phyloP scores from a whole-genome alignment of 208 protist genomes.

The Acanthamoeba pearcei region DNA sequence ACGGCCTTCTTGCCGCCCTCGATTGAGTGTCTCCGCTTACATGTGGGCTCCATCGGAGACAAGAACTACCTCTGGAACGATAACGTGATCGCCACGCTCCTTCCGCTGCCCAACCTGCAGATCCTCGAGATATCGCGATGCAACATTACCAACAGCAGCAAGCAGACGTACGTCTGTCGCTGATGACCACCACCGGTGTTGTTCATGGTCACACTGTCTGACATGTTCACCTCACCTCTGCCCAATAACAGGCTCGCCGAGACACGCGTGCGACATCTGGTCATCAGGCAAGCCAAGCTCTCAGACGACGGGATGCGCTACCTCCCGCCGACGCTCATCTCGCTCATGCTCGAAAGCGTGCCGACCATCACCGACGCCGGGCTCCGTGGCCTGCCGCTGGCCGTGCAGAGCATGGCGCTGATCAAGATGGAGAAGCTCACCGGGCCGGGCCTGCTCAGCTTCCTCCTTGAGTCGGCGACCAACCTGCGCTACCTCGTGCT shows the following conservation, averaged over 20 bases:
- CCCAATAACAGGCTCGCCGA: conserved; percentile 1
- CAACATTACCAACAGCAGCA: conserved; percentile 59
- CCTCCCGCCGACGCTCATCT: background rate
- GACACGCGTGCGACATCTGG: conserved; percentile 11
- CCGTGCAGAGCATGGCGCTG: conserved; percentile 41
- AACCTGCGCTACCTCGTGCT: conserved; percentile 15
- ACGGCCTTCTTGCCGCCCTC: conserved; percentile 46
- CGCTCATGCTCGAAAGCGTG: conserved; percentile 12
- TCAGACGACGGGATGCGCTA: conserved; percentile 17
- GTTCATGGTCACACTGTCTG: background rate
- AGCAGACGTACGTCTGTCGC: conserved; percentile 9
- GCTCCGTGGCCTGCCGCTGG: conserved; percentile 10
- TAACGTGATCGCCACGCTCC: conserved; percentile 29
- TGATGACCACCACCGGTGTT: background rate
- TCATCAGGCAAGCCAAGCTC: conserved; percentile 51
- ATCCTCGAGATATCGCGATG: conserved; percentile 49
- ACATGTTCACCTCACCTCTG: background rate
- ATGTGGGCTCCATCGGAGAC: conserved; percentile 23
- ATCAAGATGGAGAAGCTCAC: conserved; percentile 60
- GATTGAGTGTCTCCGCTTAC: conserved; percentile 13
- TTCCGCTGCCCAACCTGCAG: conserved; percentile 19
- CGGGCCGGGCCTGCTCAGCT: conserved; percentile 3
- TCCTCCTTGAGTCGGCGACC: background rate
- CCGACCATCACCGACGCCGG: conserved; percentile 23
- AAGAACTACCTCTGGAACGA: conserved; percentile 66